Evolutionary conservation across 805 yeast species (phyloP).

Genomic region (Debaryomyces hansenii): DNA sequence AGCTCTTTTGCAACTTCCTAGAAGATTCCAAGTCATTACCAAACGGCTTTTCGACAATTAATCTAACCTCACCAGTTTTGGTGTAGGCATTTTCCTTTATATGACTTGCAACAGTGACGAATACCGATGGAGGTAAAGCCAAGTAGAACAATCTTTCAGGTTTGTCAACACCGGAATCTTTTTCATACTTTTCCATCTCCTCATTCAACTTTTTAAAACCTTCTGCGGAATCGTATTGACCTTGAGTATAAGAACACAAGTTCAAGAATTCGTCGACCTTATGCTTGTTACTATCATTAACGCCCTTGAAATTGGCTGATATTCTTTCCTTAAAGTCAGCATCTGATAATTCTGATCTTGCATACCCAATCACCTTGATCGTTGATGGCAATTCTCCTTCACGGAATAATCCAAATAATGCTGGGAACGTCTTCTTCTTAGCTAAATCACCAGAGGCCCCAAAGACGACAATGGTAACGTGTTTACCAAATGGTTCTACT

Average conservation of each 20-base stretch:
- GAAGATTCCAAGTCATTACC: constrained; percentile 87
- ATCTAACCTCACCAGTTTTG: constrained; percentile 63
- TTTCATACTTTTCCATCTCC: constrained; percentile 61
- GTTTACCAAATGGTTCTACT: constrained; percentile 52
- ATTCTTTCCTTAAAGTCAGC: constrained; percentile 72
- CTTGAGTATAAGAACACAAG: constrained; percentile 67
- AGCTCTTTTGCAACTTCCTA: constrained; percentile 68
- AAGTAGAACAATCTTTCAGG: constrained; percentile 86
- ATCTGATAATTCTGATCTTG: constrained; percentile 71
- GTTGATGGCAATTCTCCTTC: constrained; percentile 72
- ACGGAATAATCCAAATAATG: constrained; percentile 63
- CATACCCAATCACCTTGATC: constrained; percentile 85
- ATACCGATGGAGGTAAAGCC: constrained; percentile 93
- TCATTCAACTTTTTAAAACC: constrained; percentile 64
- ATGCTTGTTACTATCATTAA: constrained; percentile 40
- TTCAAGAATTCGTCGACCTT: constrained; percentile 64
- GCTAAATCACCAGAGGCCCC: constrained; percentile 97
- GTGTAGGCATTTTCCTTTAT: constrained; percentile 71
- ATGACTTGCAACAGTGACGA: constrained; percentile 73
- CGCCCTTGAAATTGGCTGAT: constrained; percentile 55
- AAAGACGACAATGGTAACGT: constrained; percentile 76
- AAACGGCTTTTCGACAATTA: constrained; percentile 95
- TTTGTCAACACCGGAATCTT: constrained; percentile 38
- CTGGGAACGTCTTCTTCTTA: constrained; percentile 92
- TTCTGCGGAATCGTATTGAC: constrained; percentile 76